A percentile compares a stretch with the other conserved stretches of the same genome.
Conservation (phyloP, 169 alveolate genomes). For the Plasmodium gallinaceum region DNA sequence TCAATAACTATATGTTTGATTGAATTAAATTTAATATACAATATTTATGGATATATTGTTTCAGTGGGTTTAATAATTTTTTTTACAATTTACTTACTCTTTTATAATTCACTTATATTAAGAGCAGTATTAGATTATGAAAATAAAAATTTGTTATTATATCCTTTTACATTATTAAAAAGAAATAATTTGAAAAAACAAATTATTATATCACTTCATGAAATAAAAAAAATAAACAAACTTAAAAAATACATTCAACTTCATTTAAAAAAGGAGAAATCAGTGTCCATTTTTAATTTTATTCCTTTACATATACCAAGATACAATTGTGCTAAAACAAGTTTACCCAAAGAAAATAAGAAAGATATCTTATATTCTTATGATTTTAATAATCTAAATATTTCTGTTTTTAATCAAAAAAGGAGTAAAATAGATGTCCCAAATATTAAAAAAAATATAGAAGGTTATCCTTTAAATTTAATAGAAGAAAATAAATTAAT, state of each 20-base stretch:
- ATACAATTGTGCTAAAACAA: slow-evolving; percentile 27
- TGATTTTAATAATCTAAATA: slow-evolving; percentile 47
- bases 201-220: slow-evolving; percentile 50
- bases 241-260: slow-evolving; percentile 21
- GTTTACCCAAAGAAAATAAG: background rate
- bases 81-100: slow-evolving; percentile 1
- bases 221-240: slow-evolving; percentile 24
- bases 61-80: slow-evolving; percentile 10
- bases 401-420: slow-evolving; percentile 27
- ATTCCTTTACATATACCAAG: slow-evolving; percentile 49
- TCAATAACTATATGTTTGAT: slow-evolving; percentile 39
- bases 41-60: slow-evolving; percentile 20
- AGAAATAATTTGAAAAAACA: slow-evolving; percentile 34
- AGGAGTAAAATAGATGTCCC: background rate
- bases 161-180: slow-evolving; percentile 38
- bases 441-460: slow-evolving; percentile 12
- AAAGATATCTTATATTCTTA: slow-evolving; percentile 46
- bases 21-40: slow-evolving; percentile 22
- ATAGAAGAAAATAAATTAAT: slow-evolving; percentile 34
- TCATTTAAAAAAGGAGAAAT: slow-evolving; percentile 18
- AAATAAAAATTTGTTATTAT: slow-evolving; percentile 30
- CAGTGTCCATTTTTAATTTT: background rate
- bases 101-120: slow-evolving; percentile 43
- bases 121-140: slow-evolving; percentile 64
- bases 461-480: slow-evolving; percentile 40